These are phyloP conservation scores for Pyrenochaeta sp. DNA, from an alignment of 2,329 filamentous ascomycete genomes.

Conservation along the genomic window DNA sequence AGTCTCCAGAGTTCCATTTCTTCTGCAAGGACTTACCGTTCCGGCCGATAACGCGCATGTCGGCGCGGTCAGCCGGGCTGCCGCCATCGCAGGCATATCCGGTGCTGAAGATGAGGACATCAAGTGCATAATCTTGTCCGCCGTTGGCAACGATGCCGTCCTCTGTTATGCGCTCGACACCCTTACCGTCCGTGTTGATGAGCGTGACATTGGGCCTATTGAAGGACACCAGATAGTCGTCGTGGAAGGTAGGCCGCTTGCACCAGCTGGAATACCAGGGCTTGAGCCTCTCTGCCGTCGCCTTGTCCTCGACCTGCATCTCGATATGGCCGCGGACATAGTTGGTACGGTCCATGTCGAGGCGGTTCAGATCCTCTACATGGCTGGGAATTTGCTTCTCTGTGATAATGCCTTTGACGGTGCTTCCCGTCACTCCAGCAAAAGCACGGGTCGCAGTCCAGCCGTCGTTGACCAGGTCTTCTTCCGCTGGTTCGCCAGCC, in stretches of 20 bases:
- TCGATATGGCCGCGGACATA: background rate
- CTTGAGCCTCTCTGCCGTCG: conserved; percentile 61
- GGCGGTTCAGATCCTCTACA: background rate
- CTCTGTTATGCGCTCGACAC: conserved; percentile 57
- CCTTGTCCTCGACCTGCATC: conserved; percentile 57
- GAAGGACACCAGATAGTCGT: conserved; percentile 66
- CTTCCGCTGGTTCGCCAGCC: conserved; percentile 30
- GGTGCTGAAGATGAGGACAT: conserved; percentile 56
- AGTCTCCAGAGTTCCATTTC: conserved; percentile 54
- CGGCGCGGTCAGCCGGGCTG: conserved; percentile 29
- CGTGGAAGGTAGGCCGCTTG: conserved; percentile 69
- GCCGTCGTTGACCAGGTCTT: conserved; percentile 59
- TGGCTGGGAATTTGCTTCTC: background rate
- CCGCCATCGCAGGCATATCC: conserved; percentile 44
- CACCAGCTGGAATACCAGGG: conserved; percentile 69
- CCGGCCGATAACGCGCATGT: conserved; percentile 53
- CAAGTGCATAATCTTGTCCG: conserved; percentile 55
- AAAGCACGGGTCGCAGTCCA: conserved; percentile 50
- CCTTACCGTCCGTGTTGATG: conserved; percentile 66
- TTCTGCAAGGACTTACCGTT: conserved; percentile 54
- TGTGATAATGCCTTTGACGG: background rate
- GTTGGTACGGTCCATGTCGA: conserved; percentile 2
- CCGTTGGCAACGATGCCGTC: conserved; percentile 57
- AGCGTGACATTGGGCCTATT: conserved; percentile 67
- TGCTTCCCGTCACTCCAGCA: background rate